Evolutionary conservation across 73 alveolate species (phyloP).

Genomic region (Symbiodinium natans): DNA sequence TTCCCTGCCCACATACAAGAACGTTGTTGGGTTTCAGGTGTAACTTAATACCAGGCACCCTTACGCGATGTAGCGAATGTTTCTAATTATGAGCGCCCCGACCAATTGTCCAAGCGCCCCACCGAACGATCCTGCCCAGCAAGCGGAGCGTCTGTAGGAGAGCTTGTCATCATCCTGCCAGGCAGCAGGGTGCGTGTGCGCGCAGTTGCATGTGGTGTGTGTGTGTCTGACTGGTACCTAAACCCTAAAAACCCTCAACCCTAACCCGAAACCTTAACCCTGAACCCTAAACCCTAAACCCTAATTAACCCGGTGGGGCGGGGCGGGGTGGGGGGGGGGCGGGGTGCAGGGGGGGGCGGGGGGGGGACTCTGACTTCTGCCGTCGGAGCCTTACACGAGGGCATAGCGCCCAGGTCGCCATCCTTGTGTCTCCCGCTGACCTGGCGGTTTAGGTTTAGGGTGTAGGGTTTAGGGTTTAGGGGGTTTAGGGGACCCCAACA

Average conservation of each 20-base stretch:
- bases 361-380: not conserved
- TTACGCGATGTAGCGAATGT: no score
- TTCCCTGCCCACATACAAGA: no score
- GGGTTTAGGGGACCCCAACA: no score
- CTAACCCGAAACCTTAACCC: no score
- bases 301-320: not conserved
- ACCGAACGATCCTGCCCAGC: conserved; percentile 90
- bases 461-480: not conserved
- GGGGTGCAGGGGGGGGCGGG: not conserved
- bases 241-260: no score
- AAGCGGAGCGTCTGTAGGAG: conserved; percentile 55
- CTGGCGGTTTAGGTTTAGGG: not conserved
- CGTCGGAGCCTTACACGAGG: conserved; percentile 71
- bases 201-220: no score
- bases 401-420: conserved; percentile 61
- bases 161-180: not conserved
- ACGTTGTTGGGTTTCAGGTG: no score
- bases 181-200: no score
- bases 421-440: conserved; percentile 75
- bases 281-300: not conserved
- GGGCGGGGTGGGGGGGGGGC: not conserved
- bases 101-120: not conserved
- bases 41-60: no score
- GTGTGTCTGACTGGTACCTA: no score
- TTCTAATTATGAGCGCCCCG: no score